These are phyloP conservation scores for Aureoboletus auriporus DNA, from an alignment of 768 basidiomycete genomes.

Conservation along the genomic window DNA sequence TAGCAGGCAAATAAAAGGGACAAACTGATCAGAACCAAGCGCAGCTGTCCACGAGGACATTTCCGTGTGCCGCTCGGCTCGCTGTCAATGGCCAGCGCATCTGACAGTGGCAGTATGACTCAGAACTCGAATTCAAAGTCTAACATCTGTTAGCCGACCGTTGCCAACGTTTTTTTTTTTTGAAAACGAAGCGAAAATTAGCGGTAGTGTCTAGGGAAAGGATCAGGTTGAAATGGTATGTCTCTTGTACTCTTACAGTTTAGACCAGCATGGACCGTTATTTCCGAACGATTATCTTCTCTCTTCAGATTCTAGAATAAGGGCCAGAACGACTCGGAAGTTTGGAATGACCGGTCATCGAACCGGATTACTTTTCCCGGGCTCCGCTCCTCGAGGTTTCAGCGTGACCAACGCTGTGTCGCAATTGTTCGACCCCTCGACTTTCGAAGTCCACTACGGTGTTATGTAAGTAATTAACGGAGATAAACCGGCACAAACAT, in stretches of 20 bases:
- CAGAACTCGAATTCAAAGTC: not conserved
- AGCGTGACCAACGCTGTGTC: conserved; percentile 1
- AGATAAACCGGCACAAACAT: conserved; percentile 1
- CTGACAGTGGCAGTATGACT: not conserved
- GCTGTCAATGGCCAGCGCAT: not conserved
- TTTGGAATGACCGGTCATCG: not conserved
- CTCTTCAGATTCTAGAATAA: too few relatives aligned
- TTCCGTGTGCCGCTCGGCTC: not conserved
- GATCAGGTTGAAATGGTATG: not conserved
- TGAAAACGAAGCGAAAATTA: not conserved
- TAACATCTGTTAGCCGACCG: not conserved
- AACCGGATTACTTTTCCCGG: not conserved
- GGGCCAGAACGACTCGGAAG: not conserved
- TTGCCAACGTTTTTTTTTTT: too few relatives aligned
- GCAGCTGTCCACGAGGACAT: not conserved
- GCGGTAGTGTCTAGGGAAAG: not conserved
- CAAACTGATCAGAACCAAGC: not conserved
- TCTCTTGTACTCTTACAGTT: not conserved
- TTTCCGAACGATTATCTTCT: too few relatives aligned
- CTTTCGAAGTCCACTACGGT: too few relatives aligned
- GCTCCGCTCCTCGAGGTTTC: conserved; percentile 1
- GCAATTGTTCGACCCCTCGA: not conserved
- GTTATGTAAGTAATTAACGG: not conserved
- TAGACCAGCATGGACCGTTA: not conserved
- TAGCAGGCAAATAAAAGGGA: not conserved